Evolutionary conservation across 2,329 filamentous ascomycete species (phyloP), one percentile per base, ranked within the genome.

Genomic region (Colletotrichum brevisporum): DNA sequence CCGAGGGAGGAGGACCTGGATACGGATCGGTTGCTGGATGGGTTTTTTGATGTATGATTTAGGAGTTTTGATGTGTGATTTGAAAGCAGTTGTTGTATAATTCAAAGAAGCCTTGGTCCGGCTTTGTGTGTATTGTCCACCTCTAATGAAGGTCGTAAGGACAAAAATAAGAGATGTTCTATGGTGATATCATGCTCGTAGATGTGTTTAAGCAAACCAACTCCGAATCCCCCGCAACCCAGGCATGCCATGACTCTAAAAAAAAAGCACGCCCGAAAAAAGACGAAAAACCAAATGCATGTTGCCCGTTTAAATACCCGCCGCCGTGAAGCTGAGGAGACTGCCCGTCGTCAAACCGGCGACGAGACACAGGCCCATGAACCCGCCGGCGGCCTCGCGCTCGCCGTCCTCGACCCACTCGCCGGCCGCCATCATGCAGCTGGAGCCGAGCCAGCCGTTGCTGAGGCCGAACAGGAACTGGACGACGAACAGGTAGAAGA

Each of bases 321-420:
- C 87, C 71, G 89, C 89, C 10, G 90, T 85, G 80, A 98, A 99
- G 78, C 95, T 98, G 78, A 97, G 79, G 75, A 98, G 80, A 81
- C 95, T 98, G n/a, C 96, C 96, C 26, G 86, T 85, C 2, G 94
- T 89, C 80, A 98, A 81, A 0, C 96, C 96, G 5, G 88, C 89
- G 18, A 98, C 93, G n/a, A 98, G 88, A 78, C 92, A 94, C 71
- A 98, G 80, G 4, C 93, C 92, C 96, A 99, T 98, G 78, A 98
- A 98, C 1, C 92, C 94, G 54, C 95, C 96, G 0, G 94, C 91
- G 6, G 94, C 95, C 82, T 97, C 94, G 41, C 92, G 86, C 83
- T 99, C 95, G 10, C 91, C 90, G 2, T 91, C 89, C 4, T 91
- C 91, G 1, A 98, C 95, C 88, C 91, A 95, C 73, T 93, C 90